Percentiles rank a stretch among this genome's conserved stretches.
phyloP scores from a whole-genome alignment of 306 rosid genomes.

The Heteromeles arbutifolia region DNA sequence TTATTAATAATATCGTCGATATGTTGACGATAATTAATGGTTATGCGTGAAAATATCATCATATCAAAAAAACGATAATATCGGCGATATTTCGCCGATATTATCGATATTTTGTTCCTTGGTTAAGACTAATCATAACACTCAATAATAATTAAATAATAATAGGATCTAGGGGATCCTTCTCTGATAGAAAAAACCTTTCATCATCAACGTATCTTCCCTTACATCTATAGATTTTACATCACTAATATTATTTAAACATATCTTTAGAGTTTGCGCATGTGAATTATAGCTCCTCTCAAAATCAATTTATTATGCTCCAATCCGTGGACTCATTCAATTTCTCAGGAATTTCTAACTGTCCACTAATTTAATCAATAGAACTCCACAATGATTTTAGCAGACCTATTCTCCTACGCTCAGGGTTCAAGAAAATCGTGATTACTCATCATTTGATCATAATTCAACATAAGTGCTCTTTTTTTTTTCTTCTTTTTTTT shows the following conservation, averaged over 20 bases:
- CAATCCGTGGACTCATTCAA: conserved; percentile 9
- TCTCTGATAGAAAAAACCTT: background rate
- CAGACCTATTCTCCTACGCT: background rate
- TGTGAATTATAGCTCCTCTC: background rate
- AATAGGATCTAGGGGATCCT: background rate
- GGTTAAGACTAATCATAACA: background rate
- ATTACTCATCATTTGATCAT: no score
- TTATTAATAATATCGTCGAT: no score
- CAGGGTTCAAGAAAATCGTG: background rate
- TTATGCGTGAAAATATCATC: no score
- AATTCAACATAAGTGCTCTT: no score
- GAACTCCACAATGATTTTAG: background rate
- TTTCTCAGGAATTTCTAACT: conserved; percentile 4
- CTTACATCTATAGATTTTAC: background rate
- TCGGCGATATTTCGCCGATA: no score
- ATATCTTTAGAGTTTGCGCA: background rate
- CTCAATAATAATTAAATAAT: background rate
- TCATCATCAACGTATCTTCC: background rate
- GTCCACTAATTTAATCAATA: background rate
- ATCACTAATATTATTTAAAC: background rate
- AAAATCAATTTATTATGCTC: background rate
- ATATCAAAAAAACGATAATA: no score
- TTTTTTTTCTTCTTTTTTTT: accelerated
- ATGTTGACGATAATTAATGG: no score
- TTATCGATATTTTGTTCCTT: no score